Conservation (phyloP, 2,329 filamentous ascomycete species). For the Nothopassalora personata region DNA sequence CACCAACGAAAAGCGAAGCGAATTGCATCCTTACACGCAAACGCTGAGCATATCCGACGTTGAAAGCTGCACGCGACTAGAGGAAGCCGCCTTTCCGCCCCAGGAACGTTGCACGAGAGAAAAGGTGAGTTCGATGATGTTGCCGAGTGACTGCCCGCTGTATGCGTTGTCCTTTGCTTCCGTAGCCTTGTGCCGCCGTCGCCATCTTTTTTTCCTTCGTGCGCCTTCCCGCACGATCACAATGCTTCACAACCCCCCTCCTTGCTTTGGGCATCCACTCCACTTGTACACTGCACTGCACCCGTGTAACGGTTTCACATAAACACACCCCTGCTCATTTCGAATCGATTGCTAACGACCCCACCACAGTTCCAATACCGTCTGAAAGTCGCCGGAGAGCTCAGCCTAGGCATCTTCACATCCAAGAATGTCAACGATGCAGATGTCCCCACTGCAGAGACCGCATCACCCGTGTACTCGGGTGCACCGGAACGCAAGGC, state of each 20-base stretch:
- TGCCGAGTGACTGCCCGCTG: conserved; percentile 19
- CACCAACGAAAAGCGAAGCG: conserved; percentile 38
- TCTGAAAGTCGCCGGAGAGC: conserved; percentile 66
- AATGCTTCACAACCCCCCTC: neutral
- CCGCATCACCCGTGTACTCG: conserved; percentile 55
- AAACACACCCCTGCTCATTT: conserved; percentile 17
- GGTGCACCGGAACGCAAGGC: conserved; percentile 53
- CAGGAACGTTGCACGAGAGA: conserved; percentile 53
- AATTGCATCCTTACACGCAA: conserved; percentile 68
- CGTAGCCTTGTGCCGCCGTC: conserved; percentile 12
- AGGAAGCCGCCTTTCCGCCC: conserved; percentile 55
- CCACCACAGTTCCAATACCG: conserved; percentile 66
- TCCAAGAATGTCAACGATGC: conserved; percentile 46
- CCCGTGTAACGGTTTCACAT: conserved; percentile 19
- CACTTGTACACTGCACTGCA: conserved; percentile 5
- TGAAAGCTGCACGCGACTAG: conserved; percentile 56
- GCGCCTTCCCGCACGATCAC: neutral
- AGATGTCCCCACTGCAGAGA: conserved; percentile 52
- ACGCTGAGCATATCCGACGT: conserved; percentile 63
- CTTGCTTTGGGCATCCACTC: conserved; percentile 12
- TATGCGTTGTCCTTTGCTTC: conserved; percentile 26
- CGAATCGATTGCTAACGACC: conserved; percentile 10
- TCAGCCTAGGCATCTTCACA: conserved; percentile 76
- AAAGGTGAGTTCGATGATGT: conserved; percentile 46
- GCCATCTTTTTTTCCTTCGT: no score